These are phyloP conservation scores for Camelina sativa DNA, from an alignment of 345 rosid species.

Conservation along the genomic window DNA sequence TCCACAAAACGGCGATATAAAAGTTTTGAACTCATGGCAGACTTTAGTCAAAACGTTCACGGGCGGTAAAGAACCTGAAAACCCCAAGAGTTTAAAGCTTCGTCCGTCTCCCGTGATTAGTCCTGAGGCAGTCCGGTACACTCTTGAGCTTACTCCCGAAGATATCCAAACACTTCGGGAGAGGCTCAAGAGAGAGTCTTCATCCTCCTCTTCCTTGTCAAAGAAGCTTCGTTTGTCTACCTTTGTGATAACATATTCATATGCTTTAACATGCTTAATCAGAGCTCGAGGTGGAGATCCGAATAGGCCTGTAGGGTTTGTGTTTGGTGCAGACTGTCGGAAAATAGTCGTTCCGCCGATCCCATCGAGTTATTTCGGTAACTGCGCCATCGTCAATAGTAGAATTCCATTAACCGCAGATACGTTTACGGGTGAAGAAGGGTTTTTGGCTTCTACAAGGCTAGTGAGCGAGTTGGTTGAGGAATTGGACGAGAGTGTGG, in stretches of 20 bases:
- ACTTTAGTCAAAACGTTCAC: neutral
- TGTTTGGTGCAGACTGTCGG: neutral
- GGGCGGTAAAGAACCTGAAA: constrained; percentile 11
- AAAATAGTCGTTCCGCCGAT: neutral
- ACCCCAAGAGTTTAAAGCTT: constrained; percentile 24
- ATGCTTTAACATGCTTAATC: neutral
- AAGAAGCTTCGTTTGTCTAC: neutral
- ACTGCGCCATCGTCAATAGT: neutral
- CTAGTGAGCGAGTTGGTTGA: constrained; percentile 23
- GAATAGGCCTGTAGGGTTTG: neutral
- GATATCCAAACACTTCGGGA: neutral
- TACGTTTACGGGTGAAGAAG: neutral
- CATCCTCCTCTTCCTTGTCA: neutral
- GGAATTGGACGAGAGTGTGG: neutral
- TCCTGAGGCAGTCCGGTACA: constrained; percentile 20
- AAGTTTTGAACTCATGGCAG: constrained; percentile 4
- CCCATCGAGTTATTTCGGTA: constrained; percentile 1
- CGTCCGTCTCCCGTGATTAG: neutral
- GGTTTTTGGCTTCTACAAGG: neutral
- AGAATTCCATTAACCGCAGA: neutral
- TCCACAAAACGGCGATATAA: neutral
- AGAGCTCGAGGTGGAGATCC: constrained; percentile 6
- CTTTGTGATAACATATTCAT: neutral
- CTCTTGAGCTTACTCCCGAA: neutral
- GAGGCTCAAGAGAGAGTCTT: neutral